These are phyloP conservation scores for Cutaneotrichosporon spelunceum DNA, from an alignment of 1,284 basidiomycete genomes.

Conservation along the genomic window DNA sequence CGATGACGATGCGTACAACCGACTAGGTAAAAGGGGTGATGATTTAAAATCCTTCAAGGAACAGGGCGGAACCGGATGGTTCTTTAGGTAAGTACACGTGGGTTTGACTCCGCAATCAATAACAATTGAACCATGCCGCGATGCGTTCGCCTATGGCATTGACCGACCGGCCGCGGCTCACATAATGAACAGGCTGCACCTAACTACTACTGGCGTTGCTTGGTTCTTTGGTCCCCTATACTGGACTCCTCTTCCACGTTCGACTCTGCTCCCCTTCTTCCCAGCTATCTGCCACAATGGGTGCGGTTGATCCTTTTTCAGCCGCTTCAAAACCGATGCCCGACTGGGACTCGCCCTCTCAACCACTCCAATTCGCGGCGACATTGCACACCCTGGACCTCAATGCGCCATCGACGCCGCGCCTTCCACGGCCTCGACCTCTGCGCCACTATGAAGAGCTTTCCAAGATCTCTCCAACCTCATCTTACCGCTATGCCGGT, in stretches of 20 bases:
- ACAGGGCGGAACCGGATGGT: background rate
- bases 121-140: background rate
- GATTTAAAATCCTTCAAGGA: background rate
- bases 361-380: conserved; percentile 43
- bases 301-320: conserved; percentile 44
- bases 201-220: background rate
- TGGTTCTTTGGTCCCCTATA: background rate
- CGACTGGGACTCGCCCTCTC: conserved; percentile 37
- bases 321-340: conserved; percentile 45
- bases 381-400: conserved; percentile 36
- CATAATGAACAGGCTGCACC: too few relatives aligned
- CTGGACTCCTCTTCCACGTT: background rate
- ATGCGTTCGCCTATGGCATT: too few relatives aligned
- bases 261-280: background rate
- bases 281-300: conserved; percentile 22
- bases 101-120: background rate
- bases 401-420: conserved; percentile 17
- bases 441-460: conserved; percentile 22
- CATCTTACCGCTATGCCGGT: conserved; percentile 28
- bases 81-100: background rate
- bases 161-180: too few relatives aligned
- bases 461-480: conserved; percentile 25
- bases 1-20: conserved; percentile 5
- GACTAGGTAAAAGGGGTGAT: background rate
- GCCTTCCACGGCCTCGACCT: conserved; percentile 20